Evolutionary conservation across 2,329 filamentous ascomycete genomes (phyloP).

Genomic region (Hypoxylon sp.): DNA sequence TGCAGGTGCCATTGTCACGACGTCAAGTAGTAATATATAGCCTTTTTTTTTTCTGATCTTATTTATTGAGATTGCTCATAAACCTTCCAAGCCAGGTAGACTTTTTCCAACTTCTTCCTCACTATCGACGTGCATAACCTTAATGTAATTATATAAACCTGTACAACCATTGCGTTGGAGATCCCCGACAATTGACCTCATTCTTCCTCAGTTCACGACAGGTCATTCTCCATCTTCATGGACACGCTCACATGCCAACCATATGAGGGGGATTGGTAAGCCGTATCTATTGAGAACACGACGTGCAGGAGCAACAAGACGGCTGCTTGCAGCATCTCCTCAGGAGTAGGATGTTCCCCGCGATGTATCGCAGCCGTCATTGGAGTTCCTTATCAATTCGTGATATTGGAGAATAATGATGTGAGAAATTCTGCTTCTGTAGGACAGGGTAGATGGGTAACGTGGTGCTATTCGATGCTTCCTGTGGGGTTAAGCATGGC

Average conservation of each 20-base stretch:
- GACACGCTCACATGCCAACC: conserved; percentile 2
- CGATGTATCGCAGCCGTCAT: conserved; percentile 28
- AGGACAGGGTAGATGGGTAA: conserved; percentile 16
- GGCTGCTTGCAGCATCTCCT: conserved; percentile 26
- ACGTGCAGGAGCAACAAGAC: conserved; percentile 6
- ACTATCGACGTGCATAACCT: background rate
- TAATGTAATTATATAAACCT: conserved; percentile 32
- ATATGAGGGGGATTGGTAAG: conserved; percentile 37
- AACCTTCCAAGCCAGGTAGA: background rate
- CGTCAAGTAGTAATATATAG: background rate
- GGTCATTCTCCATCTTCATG: conserved; percentile 21
- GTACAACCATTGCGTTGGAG: conserved; percentile 28
- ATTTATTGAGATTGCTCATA: conserved; percentile 10
- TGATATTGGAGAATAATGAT: conserved; percentile 44
- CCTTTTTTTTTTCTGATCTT: background rate
- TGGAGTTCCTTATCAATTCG: conserved; percentile 44
- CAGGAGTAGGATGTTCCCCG: conserved; percentile 35
- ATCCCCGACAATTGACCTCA: conserved; percentile 28
- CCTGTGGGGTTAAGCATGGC: conserved; percentile 42
- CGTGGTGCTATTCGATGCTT: conserved; percentile 26
- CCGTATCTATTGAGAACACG: conserved; percentile 16
- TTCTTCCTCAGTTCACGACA: conserved; percentile 21
- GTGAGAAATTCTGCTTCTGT: conserved; percentile 19
- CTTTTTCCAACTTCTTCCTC: conserved; percentile 3
- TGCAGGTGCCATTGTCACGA: conserved; percentile 64